Evolutionary conservation across 164 flowering plant species (phyloP).

Genomic region (Sextonia rubra): DNA sequence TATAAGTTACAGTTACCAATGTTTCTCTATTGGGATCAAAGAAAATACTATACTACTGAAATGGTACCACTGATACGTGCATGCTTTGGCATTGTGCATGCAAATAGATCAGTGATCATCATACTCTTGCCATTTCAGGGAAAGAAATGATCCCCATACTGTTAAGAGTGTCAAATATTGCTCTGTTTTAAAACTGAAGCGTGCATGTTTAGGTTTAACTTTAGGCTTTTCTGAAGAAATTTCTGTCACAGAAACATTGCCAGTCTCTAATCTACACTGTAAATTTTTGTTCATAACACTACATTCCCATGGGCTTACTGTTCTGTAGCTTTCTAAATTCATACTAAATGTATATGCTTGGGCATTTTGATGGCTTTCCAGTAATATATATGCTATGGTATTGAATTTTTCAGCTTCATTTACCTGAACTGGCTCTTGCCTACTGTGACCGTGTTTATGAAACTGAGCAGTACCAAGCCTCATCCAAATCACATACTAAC

Average conservation of each 20-base stretch:
- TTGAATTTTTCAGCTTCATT: slow-evolving; percentile 63
- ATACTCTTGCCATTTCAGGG: not conserved
- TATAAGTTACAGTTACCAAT: no score
- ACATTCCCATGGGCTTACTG: not conserved
- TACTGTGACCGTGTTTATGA: slow-evolving; percentile 94
- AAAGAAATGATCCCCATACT: not conserved
- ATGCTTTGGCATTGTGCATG: not conserved
- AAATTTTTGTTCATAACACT: not conserved
- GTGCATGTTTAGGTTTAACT: not conserved
- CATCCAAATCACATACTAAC: slow-evolving; percentile 48
- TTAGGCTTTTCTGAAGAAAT: not conserved
- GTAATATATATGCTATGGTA: slow-evolving; percentile 8
- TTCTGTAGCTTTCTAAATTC: not conserved
- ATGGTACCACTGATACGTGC: no score
- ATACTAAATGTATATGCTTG: not conserved
- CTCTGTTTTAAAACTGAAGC: no score
- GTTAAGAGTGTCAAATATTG: no score
- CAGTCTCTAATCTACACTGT: not conserved
- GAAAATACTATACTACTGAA: no score
- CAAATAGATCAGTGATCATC: not conserved
- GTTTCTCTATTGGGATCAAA: no score
- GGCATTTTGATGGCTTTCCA: not conserved
- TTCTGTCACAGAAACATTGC: not conserved
- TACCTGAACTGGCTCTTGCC: slow-evolving; percentile 83
- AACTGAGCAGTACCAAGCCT: slow-evolving; percentile 41